phyloP scores from a whole-genome alignment of 2,329 filamentous ascomycete genomes.

The Ceratocystis harringtonii region DNA sequence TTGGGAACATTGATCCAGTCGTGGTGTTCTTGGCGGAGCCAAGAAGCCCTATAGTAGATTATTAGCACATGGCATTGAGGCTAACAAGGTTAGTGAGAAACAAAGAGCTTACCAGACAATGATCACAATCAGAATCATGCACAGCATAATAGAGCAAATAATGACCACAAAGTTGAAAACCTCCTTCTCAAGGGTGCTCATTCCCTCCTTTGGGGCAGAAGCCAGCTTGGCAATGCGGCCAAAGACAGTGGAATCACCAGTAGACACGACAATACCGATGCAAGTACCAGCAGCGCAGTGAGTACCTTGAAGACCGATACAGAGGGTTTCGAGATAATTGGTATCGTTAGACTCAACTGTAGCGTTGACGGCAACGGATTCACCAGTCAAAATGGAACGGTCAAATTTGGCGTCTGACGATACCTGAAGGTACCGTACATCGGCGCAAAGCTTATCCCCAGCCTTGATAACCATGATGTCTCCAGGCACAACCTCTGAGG shows the following conservation, averaged over 20 bases:
- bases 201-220: conserved; percentile 90
- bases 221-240: conserved; percentile 99
- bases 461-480: conserved; percentile 80
- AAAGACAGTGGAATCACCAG: conserved; percentile 82
- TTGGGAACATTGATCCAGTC: conserved; percentile 99
- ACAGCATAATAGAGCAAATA: conserved; percentile 63
- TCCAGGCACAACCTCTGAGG: conserved; percentile 87
- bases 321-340: conserved; percentile 72
- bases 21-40: conserved; percentile 91
- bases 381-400: conserved; percentile 83
- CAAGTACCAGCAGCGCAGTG: conserved; percentile 92
- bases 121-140: conserved; percentile 95
- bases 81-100: conserved; percentile 33
- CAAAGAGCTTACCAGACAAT: conserved; percentile 96
- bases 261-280: conserved; percentile 78
- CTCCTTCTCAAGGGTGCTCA: conserved; percentile 95
- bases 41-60: conserved; percentile 49
- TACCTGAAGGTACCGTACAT: conserved; percentile 64
- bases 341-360: conserved; percentile 58
- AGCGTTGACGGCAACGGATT: conserved; percentile 49
- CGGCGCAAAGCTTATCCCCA: conserved; percentile 84
- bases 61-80: conserved; percentile 33
- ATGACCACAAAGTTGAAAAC: conserved; percentile 85
- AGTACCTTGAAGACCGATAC: conserved; percentile 96
- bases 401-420: conserved; percentile 76